Conservation (phyloP, 108 stramenopile species). For the Asterionellopsis glacialis region DNA sequence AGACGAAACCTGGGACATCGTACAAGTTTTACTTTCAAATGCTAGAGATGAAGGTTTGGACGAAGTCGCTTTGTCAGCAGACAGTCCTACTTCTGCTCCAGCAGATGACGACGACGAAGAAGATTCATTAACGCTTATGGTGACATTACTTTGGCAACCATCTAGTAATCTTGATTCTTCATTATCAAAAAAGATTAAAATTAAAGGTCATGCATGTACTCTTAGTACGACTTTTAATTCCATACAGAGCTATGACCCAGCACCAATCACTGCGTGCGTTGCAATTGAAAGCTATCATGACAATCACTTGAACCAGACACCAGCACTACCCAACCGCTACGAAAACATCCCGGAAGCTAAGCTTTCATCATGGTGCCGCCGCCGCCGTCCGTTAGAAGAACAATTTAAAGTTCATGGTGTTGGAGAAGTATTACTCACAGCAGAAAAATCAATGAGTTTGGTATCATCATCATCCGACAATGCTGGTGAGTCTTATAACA, state of each 20-base stretch:
- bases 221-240: background rate
- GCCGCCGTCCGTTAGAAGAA: constrained; percentile 53
- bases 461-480: background rate
- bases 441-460: constrained; percentile 6
- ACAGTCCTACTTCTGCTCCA: background rate
- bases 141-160: constrained; percentile 29
- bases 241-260: constrained; percentile 15
- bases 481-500: constrained; percentile 7
- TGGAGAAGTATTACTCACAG: constrained; percentile 40
- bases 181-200: background rate
- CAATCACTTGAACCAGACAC: no score
- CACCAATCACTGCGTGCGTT: constrained; percentile 28
- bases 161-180: background rate
- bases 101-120: background rate
- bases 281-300: constrained; percentile 18
- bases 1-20: background rate
- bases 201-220: background rate
- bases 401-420: constrained; percentile 40
- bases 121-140: constrained; percentile 8
- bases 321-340: constrained; percentile 27
- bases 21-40: background rate
- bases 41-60: background rate
- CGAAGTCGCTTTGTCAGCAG: background rate
- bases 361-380: constrained; percentile 69
- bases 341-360: constrained; percentile 53